phyloP scores from a whole-genome alignment of 306 rosid genomes.

The Sicyos edulis region DNA sequence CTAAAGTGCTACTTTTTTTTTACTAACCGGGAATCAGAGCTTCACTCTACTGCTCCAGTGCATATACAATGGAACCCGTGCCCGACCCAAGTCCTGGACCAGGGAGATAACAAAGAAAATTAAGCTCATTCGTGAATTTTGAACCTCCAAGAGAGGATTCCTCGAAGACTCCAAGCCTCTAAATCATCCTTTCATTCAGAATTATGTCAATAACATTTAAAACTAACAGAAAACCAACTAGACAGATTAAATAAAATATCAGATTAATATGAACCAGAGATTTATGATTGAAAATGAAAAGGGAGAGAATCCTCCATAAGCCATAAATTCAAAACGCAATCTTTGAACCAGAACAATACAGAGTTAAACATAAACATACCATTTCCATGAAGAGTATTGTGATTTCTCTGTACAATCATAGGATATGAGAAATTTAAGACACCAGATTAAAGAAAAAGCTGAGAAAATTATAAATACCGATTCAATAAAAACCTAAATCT shows the following conservation, averaged over 20 bases:
- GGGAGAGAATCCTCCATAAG: neutral
- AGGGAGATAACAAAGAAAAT: too few species aligned
- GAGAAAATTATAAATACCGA: neutral
- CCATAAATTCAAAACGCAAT: neutral
- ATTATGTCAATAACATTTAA: neutral
- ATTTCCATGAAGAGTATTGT: neutral
- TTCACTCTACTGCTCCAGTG: too few species aligned
- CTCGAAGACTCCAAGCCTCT: too few species aligned
- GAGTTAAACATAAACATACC: neutral
- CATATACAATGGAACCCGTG: too few species aligned
- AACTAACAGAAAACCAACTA: slow-evolving; percentile 1
- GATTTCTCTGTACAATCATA: neutral
- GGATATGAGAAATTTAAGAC: neutral
- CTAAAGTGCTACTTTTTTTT: neutral
- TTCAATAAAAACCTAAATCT: too few species aligned
- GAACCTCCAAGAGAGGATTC: too few species aligned
- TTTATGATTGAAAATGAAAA: neutral
- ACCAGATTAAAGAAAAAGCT: neutral
- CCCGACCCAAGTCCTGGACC: too few species aligned
- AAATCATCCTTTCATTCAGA: too few species aligned
- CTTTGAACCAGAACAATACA: neutral
- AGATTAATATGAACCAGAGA: neutral
- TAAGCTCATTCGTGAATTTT: too few species aligned
- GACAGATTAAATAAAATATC: neutral
- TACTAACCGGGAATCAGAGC: too few species aligned